Base-by-base conservation (phyloP, 2,329 filamentous ascomycete genomes). In the Epichloe sylvatica region DNA sequence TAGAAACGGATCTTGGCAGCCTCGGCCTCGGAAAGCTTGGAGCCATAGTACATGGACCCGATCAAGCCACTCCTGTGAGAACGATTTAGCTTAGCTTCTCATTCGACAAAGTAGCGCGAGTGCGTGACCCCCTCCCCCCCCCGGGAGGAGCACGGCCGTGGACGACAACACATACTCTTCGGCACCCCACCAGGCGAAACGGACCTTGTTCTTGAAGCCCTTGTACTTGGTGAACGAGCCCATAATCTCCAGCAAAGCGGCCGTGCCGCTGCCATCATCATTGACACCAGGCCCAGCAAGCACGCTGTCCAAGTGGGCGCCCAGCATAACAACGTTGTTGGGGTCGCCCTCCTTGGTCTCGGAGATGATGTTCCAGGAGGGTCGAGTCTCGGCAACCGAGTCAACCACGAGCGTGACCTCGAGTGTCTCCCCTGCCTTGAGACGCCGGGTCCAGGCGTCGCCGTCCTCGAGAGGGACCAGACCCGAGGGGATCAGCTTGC, bases 1-100 rank as follows among this genome's bases (percentile, higher is more conserved):
- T 83, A 82, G 34, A 84, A 77, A 2, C 74, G 71, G 57, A 85
- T 78, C 63, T 78, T 80, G 52, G 75, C 67, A 0, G 64, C 63
- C 42, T 71, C 67, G 2, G 60, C 58, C 21, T 62, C 56, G 11
- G 62, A 58, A 30, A 72, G 62, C 6, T 61, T 59, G 13, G 59
- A 51, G 1, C 62, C 65, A 51, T 71, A 72, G 60, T 69, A 61
- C 19, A 66, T 56, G 5, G 69, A 71, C n/a, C 70, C 71, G 44
- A 69, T 53, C 15, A 72, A 61, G n/a, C 70, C 70, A 37, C 60
- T 61, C 57, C 64, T 66, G 33, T 34, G 1, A 0, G 23, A 1
- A 11, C 17, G 9, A n/a, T 41, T 41, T 49, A 21, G 19, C 33
- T 21, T 23, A 7, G 30, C 13, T 17, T 30, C 25, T 11, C 25